These are phyloP conservation scores for Achlya hypogyna DNA, from an alignment of 352 stramenopile species.

Conservation along the genomic window DNA sequence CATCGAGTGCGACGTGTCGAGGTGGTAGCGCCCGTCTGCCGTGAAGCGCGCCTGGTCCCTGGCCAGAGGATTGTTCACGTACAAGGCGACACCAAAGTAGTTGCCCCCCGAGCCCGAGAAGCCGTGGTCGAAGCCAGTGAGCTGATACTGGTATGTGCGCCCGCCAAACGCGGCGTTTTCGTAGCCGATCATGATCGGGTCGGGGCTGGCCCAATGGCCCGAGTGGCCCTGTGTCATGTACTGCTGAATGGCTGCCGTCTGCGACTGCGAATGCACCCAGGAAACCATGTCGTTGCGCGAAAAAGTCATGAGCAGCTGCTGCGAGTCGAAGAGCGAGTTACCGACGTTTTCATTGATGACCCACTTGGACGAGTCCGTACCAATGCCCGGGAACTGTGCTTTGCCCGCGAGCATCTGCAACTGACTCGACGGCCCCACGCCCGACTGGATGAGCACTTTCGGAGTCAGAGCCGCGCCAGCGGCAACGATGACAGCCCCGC, in stretches of 20 bases:
- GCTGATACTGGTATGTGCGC: conserved; percentile 54
- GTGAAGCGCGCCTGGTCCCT: conserved; percentile 39
- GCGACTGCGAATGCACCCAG: conserved; percentile 29
- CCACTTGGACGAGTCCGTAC: conserved; percentile 19
- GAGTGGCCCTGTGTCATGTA: conserved; percentile 37
- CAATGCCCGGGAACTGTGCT: conserved; percentile 36
- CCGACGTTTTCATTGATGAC: conserved; percentile 49
- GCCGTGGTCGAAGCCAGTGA: conserved; percentile 36
- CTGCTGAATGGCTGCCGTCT: conserved; percentile 35
- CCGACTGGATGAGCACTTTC: conserved; percentile 72
- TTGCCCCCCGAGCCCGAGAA: conserved; percentile 30
- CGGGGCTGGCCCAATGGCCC: conserved; percentile 34
- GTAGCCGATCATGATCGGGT: conserved; percentile 47
- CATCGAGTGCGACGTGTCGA: conserved; percentile 29
- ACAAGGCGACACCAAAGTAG: conserved; percentile 34
- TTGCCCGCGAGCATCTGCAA: conserved; percentile 33
- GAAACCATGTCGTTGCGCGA: conserved; percentile 44
- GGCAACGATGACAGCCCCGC: conserved; percentile 62
- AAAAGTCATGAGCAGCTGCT: conserved; percentile 37
- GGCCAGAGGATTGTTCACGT: conserved; percentile 54
- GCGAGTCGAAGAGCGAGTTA: conserved; percentile 51
- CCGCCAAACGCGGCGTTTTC: conserved; percentile 42
- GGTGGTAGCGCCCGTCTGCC: conserved; percentile 28
- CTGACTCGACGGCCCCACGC: conserved; percentile 55
- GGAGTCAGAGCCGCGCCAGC: conserved; percentile 58